Percentiles rank a stretch among this genome's conserved stretches.
Evolutionary conservation across 75 land plant genomes (phyloP).

Genomic region (Pinus albicaulis): DNA sequence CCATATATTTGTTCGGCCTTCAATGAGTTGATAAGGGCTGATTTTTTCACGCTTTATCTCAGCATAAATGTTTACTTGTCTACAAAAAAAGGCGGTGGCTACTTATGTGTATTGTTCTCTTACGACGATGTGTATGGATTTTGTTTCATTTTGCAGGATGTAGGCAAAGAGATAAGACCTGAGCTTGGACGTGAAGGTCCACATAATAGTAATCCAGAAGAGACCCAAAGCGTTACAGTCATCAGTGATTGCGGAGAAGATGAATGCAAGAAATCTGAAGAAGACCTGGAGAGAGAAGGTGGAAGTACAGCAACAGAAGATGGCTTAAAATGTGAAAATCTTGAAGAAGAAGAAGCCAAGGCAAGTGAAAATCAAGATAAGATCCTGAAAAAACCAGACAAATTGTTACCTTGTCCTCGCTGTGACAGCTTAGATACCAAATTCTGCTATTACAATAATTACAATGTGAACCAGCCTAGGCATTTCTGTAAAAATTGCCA

Average conservation of each 20-base stretch:
- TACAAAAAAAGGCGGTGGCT: neutral
- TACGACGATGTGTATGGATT: neutral
- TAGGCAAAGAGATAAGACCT: neutral
- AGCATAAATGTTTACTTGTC: neutral
- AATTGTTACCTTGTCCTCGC: slow-evolving; percentile 88
- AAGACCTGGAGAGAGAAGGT: slow-evolving; percentile 1
- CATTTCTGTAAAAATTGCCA: slow-evolving; percentile 92
- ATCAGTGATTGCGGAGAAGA: slow-evolving; percentile 8
- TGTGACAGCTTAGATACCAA: slow-evolving; percentile 90
- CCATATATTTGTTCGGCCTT: neutral
- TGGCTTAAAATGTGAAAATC: slow-evolving; percentile 5
- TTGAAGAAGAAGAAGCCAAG: slow-evolving; percentile 24
- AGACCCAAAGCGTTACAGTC: slow-evolving; percentile 6
- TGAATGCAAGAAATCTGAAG: neutral
- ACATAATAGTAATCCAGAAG: neutral
- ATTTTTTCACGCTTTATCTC: neutral
- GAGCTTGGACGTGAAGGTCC: slow-evolving; percentile 3
- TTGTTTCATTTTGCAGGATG: slow-evolving; percentile 1
- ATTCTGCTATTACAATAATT: slow-evolving; percentile 87
- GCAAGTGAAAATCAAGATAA: slow-evolving; percentile 30
- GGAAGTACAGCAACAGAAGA: neutral
- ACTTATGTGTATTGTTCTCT: neutral
- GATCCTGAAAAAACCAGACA: slow-evolving; percentile 75
- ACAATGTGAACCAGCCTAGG: slow-evolving; percentile 85
- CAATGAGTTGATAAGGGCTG: neutral